Percentiles rank a stretch among this genome's conserved stretches.
phyloP scores from a whole-genome alignment of 2,329 filamentous ascomycete species.

The Sporothrix sp. region DNA sequence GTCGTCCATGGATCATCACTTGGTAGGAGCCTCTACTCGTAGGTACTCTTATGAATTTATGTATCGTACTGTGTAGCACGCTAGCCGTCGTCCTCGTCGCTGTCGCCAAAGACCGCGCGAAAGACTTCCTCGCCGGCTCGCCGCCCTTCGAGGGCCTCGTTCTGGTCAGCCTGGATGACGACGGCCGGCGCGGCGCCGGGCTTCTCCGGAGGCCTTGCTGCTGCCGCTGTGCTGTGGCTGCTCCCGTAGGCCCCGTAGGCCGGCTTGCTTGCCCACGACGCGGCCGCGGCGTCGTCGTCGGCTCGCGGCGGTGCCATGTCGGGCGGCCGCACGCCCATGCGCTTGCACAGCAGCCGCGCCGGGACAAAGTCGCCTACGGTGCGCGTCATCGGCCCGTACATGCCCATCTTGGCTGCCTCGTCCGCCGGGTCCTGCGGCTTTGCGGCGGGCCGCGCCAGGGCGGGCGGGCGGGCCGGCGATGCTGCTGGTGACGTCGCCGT shows the following conservation, averaged over 20 bases:
- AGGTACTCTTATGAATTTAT: background rate
- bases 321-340: conserved; percentile 79
- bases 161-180: conserved; percentile 60
- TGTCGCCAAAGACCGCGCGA: conserved; percentile 86
- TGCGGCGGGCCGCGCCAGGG: conserved; percentile 41
- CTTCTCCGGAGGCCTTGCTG: too few species aligned
- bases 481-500: too few species aligned
- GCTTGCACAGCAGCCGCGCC: conserved; percentile 78
- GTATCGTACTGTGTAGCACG: background rate
- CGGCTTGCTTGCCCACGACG: background rate
- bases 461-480: too few species aligned
- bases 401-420: conserved; percentile 77
- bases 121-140: conserved; percentile 74
- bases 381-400: conserved; percentile 87
- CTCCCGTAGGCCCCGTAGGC: background rate
- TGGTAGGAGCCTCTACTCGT: too few species aligned
- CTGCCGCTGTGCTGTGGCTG: background rate
- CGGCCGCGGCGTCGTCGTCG: conserved; percentile 17
- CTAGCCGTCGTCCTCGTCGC: conserved; percentile 51
- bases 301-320: conserved; percentile 52
- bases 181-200: background rate
- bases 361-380: conserved; percentile 64
- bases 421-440: conserved; percentile 65
- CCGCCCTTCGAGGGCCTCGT: conserved; percentile 66
- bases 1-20: too few species aligned